These are phyloP conservation scores for Yamadazyma sp. DNA, from an alignment of 1,139 yeast genomes.

Conservation along the genomic window DNA sequence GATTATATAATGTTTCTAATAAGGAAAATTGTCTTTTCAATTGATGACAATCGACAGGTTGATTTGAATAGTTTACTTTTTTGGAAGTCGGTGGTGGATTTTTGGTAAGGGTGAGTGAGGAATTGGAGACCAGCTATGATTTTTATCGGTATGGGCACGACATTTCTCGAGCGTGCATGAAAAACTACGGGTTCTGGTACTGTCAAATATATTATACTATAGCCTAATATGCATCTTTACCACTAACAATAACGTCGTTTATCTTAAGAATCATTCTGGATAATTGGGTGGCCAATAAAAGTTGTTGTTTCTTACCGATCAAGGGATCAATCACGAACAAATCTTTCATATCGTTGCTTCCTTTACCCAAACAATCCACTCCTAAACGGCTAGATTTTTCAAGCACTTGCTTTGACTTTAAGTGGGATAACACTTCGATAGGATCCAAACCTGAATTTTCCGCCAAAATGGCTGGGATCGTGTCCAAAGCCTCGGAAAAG, in stretches of 20 bases:
- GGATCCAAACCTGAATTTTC: constrained; percentile 96
- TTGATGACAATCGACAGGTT: constrained; percentile 1
- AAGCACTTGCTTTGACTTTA: constrained; percentile 82
- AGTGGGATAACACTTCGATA: constrained; percentile 79
- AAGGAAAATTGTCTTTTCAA: constrained; percentile 1
- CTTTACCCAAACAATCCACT: constrained; percentile 89
- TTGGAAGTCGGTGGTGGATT: background rate
- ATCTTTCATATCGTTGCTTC: constrained; percentile 88
- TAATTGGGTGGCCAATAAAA: constrained; percentile 90
- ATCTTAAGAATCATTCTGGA: constrained; percentile 97
- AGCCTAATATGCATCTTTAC: constrained; percentile 68
- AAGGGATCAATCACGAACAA: constrained; percentile 94
- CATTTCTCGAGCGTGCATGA: background rate
- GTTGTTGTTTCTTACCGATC: constrained; percentile 95
- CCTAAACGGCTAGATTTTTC: constrained; percentile 76
- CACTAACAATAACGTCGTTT: constrained; percentile 91
- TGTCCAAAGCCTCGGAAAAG: constrained; percentile 86
- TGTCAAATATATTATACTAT: background rate
- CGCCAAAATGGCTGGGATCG: constrained; percentile 91
- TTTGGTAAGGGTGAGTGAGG: constrained; percentile 1
- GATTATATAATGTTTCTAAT: too few species aligned
- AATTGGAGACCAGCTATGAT: too few species aligned
- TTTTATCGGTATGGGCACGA: background rate
- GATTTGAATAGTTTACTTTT: constrained; percentile 1
- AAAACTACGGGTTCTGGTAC: background rate